These are phyloP conservation scores for Gamarada debralockiae DNA, from an alignment of 495 filamentous ascomycete genomes.

Conservation along the genomic window DNA sequence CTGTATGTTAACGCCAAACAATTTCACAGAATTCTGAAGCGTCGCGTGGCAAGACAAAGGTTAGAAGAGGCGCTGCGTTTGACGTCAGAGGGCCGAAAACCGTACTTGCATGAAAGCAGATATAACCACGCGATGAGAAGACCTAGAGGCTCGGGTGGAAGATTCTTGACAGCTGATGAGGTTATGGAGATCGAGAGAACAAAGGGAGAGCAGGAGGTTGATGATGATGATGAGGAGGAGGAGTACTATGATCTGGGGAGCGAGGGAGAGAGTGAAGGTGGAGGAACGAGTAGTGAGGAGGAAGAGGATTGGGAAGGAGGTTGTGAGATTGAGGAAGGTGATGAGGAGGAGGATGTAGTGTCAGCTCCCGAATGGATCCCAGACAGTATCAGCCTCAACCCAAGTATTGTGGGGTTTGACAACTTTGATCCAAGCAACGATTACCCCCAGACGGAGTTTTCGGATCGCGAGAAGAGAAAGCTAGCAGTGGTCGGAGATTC, in stretches of 20 bases:
- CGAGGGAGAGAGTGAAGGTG: no score
- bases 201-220: no score
- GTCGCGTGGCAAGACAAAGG: conserved; percentile 87
- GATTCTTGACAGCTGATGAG: conserved; percentile 98
- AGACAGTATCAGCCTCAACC: no score
- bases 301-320: no score
- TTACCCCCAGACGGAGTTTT: background rate
- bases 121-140: conserved; percentile 99
- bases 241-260: no score
- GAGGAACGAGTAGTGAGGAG: conserved; percentile 30
- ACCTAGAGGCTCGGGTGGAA: conserved; percentile 90
- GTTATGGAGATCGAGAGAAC: conserved; percentile 82
- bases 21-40: conserved; percentile 94
- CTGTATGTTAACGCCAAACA: conserved; percentile 99
- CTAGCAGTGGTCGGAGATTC: no score
- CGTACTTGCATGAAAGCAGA: conserved; percentile 96
- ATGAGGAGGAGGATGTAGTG: no score
- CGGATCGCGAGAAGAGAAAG: background rate
- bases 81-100: conserved; percentile 92
- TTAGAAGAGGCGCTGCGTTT: conserved; percentile 87
- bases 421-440: no score
- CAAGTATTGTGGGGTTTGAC: no score
- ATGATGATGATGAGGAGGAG: no score
- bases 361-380: no score
- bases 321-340: no score